These are phyloP conservation scores for Podospora comata DNA, from an alignment of 495 filamentous ascomycete genomes.

Conservation along the genomic window DNA sequence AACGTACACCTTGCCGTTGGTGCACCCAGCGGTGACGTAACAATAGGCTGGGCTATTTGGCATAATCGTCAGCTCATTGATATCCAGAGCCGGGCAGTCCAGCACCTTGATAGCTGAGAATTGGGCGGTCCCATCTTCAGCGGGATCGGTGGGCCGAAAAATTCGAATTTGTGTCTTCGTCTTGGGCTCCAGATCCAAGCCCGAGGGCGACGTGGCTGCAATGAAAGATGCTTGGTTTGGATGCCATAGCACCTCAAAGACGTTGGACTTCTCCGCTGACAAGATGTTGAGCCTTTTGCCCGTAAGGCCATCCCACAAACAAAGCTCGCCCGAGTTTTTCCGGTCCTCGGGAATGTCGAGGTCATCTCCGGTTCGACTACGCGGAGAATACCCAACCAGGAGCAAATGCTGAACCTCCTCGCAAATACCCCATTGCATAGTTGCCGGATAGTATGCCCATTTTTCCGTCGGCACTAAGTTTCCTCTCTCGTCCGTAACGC, in stretches of 20 bases:
- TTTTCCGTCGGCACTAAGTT: slow-evolving; percentile 43
- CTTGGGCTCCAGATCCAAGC: slow-evolving; percentile 40
- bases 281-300: slow-evolving; percentile 45
- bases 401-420: slow-evolving; percentile 54
- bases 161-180: slow-evolving; percentile 51
- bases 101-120: slow-evolving; percentile 43
- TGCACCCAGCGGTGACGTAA: slow-evolving; percentile 79
- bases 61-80: slow-evolving; percentile 74
- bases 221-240: slow-evolving; percentile 56
- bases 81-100: slow-evolving; percentile 77
- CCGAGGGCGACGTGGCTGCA: slow-evolving; percentile 57
- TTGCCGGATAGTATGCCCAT: slow-evolving; percentile 64
- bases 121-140: slow-evolving; percentile 30
- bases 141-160: slow-evolving; percentile 33
- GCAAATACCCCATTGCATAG: slow-evolving; percentile 66
- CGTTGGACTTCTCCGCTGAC: slow-evolving; percentile 59
- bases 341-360: slow-evolving; percentile 53
- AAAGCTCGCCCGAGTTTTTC: slow-evolving; percentile 63
- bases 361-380: slow-evolving; percentile 49
- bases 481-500: slow-evolving; percentile 44
- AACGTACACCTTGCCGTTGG: slow-evolving; percentile 75
- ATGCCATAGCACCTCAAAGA: slow-evolving; percentile 81
- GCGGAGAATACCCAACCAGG: slow-evolving; percentile 72
- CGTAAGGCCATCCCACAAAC: slow-evolving; percentile 63
- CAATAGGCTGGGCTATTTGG: slow-evolving; percentile 43